Evolutionary conservation across 169 alveolate genomes (phyloP).

Genomic region (Plasmodium vivax): DNA sequence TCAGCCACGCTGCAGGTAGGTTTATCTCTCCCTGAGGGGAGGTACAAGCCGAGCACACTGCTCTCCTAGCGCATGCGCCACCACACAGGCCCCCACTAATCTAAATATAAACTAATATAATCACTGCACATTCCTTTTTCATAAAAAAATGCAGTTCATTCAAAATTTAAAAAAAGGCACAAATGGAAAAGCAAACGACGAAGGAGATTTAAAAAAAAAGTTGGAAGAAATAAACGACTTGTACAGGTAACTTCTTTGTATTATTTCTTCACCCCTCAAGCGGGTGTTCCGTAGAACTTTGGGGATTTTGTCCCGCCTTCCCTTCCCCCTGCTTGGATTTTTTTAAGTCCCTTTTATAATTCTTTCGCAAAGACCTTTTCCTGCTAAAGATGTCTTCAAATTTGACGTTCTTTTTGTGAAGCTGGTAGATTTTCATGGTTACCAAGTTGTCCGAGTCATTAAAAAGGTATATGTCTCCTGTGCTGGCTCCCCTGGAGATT

Average conservation of each 20-base stretch:
- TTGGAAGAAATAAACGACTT: constrained; percentile 61
- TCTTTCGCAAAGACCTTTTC: constrained; percentile 68
- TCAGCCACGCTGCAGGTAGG: constrained; percentile 58
- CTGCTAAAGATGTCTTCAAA: constrained; percentile 69
- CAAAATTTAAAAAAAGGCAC: constrained; percentile 64
- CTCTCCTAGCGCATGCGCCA: background rate
- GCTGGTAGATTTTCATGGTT: constrained; percentile 51
- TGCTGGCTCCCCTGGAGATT: constrained; percentile 60
- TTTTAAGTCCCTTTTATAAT: constrained; percentile 52
- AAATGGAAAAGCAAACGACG: constrained; percentile 32
- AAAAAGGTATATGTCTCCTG: constrained; percentile 61
- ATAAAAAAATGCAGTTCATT: constrained; percentile 25
- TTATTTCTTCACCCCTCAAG: background rate
- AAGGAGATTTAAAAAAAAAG: constrained; percentile 37
- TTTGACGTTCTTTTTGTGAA: constrained; percentile 61
- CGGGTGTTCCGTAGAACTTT: background rate
- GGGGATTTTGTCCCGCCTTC: background rate
- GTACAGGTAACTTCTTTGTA: constrained; percentile 10
- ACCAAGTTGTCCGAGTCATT: constrained; percentile 33
- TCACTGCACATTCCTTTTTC: background rate
- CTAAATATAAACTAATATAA: background rate
- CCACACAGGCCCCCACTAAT: background rate
- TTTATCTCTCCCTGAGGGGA: background rate
- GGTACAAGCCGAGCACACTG: background rate
- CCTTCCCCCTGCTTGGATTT: constrained; percentile 5